Evolutionary conservation across 768 basidiomycete genomes (phyloP).

Genomic region (Russula olivacea): DNA sequence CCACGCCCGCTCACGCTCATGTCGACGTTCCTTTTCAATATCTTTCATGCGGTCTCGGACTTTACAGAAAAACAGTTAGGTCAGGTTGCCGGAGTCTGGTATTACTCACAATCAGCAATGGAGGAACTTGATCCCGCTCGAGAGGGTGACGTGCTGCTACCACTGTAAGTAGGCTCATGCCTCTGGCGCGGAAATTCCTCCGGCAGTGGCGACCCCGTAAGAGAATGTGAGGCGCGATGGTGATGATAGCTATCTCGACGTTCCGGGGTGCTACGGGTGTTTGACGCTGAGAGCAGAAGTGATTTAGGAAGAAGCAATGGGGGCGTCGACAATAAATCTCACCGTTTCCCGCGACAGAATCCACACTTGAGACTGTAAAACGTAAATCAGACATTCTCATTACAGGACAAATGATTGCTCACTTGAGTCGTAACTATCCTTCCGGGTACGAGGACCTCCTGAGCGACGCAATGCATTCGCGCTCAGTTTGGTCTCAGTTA

Average conservation of each 20-base stretch:
- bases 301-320: neutral
- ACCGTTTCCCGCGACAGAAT: slow-evolving; percentile 6
- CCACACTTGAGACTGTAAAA: neutral
- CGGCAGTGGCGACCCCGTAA: slow-evolving; percentile 22
- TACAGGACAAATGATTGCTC: neutral
- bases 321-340: neutral
- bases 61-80: slow-evolving; percentile 3
- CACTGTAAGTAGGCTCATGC: slow-evolving; percentile 11
- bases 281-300: neutral
- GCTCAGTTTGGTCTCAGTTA: slow-evolving; percentile 20
- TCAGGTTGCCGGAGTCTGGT: neutral
- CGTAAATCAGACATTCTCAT: neutral
- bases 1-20: slow-evolving; percentile 47
- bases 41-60: slow-evolving; percentile 32
- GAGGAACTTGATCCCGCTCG: slow-evolving; percentile 19
- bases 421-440: slow-evolving; percentile 18
- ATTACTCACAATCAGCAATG: slow-evolving; percentile 24
- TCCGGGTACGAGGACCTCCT: neutral
- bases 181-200: slow-evolving; percentile 21
- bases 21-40: slow-evolving; percentile 31
- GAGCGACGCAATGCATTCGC: slow-evolving; percentile 16
- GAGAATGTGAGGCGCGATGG: slow-evolving; percentile 25
- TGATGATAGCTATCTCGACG: slow-evolving; percentile 24
- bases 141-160: slow-evolving; percentile 19
- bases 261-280: slow-evolving; percentile 17